Evolutionary conservation across 1,284 basidiomycete species (phyloP).

Genomic region (Fomes fomentarius): DNA sequence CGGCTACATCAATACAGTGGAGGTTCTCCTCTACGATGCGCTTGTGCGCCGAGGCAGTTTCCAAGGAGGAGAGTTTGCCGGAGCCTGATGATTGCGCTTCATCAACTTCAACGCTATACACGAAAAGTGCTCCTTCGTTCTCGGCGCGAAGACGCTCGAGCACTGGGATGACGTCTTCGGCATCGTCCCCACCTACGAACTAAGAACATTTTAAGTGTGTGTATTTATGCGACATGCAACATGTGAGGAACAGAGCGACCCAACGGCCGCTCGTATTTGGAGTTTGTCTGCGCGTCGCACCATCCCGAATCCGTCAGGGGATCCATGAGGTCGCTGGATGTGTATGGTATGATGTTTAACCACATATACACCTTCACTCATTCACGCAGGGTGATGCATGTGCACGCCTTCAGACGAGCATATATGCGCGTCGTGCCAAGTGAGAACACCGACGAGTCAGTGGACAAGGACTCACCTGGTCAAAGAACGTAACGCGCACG

Average conservation of each 20-base stretch:
- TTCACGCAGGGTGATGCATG: too few relatives aligned
- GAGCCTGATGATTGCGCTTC: slow-evolving; percentile 50
- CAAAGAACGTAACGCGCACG: slow-evolving; percentile 86
- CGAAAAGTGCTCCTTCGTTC: slow-evolving; percentile 81
- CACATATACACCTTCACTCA: too few relatives aligned
- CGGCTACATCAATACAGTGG: slow-evolving; percentile 74
- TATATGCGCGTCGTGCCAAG: too few relatives aligned
- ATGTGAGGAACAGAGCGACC: too few relatives aligned
- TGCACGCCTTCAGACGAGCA: too few relatives aligned
- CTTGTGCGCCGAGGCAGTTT: slow-evolving; percentile 45
- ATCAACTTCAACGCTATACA: slow-evolving; percentile 87
- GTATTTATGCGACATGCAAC: too few relatives aligned
- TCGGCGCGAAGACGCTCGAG: slow-evolving; percentile 66
- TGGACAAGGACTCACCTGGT: slow-evolving; percentile 73
- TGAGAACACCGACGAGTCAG: too few relatives aligned
- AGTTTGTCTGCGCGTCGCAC: too few relatives aligned
- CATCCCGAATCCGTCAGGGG: too few relatives aligned
- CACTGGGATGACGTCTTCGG: slow-evolving; percentile 67
- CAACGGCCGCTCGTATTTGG: too few relatives aligned
- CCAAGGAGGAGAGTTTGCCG: slow-evolving; percentile 14
- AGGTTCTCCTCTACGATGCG: slow-evolving; percentile 74
- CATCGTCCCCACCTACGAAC: slow-evolving; percentile 91
- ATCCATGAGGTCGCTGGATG: too few relatives aligned
- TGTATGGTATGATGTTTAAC: too few relatives aligned
- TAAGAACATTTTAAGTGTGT: slow-evolving; percentile 43